phyloP scores from a whole-genome alignment of 805 yeast genomes.

The Candida rishiriensis region DNA sequence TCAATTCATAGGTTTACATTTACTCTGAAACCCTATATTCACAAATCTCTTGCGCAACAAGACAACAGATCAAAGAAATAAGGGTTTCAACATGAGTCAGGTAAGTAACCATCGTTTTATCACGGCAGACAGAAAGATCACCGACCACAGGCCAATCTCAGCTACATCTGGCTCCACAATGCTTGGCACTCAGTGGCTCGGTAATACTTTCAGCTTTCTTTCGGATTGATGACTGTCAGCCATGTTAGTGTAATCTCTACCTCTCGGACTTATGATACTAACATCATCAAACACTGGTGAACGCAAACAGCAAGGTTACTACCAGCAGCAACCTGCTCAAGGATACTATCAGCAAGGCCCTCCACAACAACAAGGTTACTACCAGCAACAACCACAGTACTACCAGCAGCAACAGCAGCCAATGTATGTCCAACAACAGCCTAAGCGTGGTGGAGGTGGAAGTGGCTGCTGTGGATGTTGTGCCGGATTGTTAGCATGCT shows the following conservation, averaged over 20 bases:
- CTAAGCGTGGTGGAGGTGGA: conserved; percentile 5
- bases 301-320: conserved; percentile 11
- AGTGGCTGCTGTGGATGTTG: conserved; percentile 6
- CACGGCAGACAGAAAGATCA: too few species aligned
- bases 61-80: neutral
- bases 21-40: too few species aligned
- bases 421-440: conserved; percentile 8
- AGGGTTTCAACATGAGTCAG: too few species aligned
- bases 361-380: conserved; percentile 5
- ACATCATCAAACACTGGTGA: neutral
- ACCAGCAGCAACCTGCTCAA: conserved; percentile 18
- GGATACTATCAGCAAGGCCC: conserved; percentile 8
- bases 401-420: conserved; percentile 9
- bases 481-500: conserved; percentile 1
- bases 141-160: too few species aligned
- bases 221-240: too few species aligned
- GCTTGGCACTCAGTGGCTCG: too few species aligned
- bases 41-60: neutral
- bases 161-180: too few species aligned
- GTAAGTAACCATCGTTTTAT: too few species aligned
- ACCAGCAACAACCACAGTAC: conserved; percentile 7
- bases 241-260: too few species aligned
- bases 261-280: too few species aligned
- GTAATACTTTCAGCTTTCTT: too few species aligned
- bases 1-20: too few species aligned